Evolutionary conservation across 1,139 yeast species (phyloP).

Genomic region (Petasospora rhodanensis): DNA sequence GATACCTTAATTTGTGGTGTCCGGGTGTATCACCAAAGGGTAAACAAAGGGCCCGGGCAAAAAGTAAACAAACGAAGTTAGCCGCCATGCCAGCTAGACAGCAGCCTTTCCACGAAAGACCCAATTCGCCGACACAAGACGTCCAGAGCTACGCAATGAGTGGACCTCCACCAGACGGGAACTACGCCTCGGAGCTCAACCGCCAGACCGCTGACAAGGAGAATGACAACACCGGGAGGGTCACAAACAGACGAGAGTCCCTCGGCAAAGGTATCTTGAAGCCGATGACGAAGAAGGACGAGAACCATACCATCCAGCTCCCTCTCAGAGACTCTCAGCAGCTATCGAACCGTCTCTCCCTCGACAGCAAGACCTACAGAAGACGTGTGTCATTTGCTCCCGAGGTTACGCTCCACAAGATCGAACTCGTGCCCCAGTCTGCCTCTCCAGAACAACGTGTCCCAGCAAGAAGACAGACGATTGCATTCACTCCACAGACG

Average conservation of each 20-base stretch:
- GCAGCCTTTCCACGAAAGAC: background rate
- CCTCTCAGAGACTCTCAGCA: constrained; percentile 18
- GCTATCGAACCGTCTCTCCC: constrained; percentile 4
- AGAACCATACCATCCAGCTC: constrained; percentile 28
- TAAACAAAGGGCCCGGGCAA: background rate
- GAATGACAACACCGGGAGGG: background rate
- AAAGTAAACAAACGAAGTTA: too few relatives aligned
- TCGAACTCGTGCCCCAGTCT: constrained; percentile 42
- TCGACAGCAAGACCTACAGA: constrained; percentile 19
- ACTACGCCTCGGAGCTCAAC: background rate
- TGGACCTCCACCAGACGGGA: background rate
- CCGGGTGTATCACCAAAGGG: background rate
- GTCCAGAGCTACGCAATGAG: background rate
- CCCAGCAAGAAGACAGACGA: constrained; percentile 36
- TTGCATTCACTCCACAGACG: constrained; percentile 26
- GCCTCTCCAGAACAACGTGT: constrained; percentile 22
- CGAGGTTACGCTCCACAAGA: constrained; percentile 67
- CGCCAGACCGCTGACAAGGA: constrained; percentile 1
- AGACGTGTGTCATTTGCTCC: constrained; percentile 74
- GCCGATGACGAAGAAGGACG: constrained; percentile 18
- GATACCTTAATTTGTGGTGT: too few relatives aligned
- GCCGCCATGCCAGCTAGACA: background rate
- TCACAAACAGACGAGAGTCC: constrained; percentile 32
- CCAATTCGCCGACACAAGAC: background rate
- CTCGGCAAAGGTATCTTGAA: constrained; percentile 35